Conservation (phyloP, 116 monocot genomes). For the Papilionanthe hybrid region DNA sequence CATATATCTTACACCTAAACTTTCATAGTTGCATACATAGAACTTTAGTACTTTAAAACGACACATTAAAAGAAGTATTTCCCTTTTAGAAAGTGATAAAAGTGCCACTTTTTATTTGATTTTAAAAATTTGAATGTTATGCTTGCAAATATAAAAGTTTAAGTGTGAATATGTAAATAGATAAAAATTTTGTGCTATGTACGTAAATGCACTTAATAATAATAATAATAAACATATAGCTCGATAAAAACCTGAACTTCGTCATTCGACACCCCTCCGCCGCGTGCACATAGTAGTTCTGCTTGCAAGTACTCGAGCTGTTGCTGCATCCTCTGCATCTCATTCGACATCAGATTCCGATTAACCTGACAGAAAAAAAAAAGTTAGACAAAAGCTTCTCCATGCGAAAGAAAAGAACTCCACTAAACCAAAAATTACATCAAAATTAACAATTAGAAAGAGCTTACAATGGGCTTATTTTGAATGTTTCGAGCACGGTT, state of each 20-base stretch:
- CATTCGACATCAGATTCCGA: conserved; percentile 80
- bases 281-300: conserved; percentile 70
- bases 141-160: too few relatives aligned
- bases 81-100: too few relatives aligned
- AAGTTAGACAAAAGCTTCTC: neutral
- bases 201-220: too few relatives aligned
- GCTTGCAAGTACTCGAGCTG: conserved; percentile 97
- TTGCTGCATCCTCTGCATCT: conserved; percentile 92
- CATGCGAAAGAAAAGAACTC: neutral
- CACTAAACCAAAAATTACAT: neutral
- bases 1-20: too few relatives aligned
- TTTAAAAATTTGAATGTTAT: too few relatives aligned
- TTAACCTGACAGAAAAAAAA: conserved; percentile 58
- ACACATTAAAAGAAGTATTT: neutral
- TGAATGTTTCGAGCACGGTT: conserved; percentile 97
- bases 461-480: conserved; percentile 74
- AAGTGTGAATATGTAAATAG: too few relatives aligned
- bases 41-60: too few relatives aligned
- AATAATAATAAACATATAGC: neutral
- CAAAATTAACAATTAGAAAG: neutral
- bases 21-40: too few relatives aligned
- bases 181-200: too few relatives aligned
- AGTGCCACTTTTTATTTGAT: too few relatives aligned
- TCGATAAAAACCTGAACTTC: conserved; percentile 60
- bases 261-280: conserved; percentile 47